Evolutionary conservation across 495 filamentous ascomycete genomes (phyloP), one percentile per base, ranked within the genome.

Genomic region (Clohesyomyces aquaticus): DNA sequence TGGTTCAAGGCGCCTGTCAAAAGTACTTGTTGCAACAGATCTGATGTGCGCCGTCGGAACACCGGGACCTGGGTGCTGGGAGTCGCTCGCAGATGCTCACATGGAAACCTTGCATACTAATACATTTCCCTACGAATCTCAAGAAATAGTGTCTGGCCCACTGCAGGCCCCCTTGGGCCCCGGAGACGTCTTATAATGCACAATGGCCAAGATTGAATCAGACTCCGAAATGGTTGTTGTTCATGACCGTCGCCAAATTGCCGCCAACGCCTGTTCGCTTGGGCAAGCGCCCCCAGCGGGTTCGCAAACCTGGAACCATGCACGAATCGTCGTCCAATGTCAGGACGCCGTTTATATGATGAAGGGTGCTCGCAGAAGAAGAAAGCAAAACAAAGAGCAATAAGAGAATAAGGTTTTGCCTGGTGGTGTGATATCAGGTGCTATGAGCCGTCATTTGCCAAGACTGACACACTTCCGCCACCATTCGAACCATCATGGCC

Each of bases 391-490:
- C 27, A 53, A 32, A 4, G 32, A 9, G 14, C 26, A 26, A 27
- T 3, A 53, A 19, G 16, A 23, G 18, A 3, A 14, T 10, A 14
- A 9, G 12, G 25, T 9, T 8, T 32, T 16, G 3, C 14, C 28
- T 42, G 35, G 32, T 38, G 32, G 32, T 14, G 32, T 38, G 32
- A 38, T 14, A 6, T 38, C 32, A 38, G 32, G 6, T 42, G 28
- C 45, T 65, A 65, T 53, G 26, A 65, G 9, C 29, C 45, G 26
- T 35, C 25, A 25, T 29, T 23, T 10, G 59, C 11, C 1, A 8
- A 28, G 3, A 52, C 18, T 18, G 52, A 10, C 47, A 23, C 27
- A 16, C 45, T 41, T 3, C 11, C 25, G 22, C 41, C 54, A 21
- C 18, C 21, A 2, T 48, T 45, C 14, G 48, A 26, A 12, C 53